Conservation (phyloP, 2,329 filamentous ascomycete genomes). For the Colletotrichum agaves region DNA sequence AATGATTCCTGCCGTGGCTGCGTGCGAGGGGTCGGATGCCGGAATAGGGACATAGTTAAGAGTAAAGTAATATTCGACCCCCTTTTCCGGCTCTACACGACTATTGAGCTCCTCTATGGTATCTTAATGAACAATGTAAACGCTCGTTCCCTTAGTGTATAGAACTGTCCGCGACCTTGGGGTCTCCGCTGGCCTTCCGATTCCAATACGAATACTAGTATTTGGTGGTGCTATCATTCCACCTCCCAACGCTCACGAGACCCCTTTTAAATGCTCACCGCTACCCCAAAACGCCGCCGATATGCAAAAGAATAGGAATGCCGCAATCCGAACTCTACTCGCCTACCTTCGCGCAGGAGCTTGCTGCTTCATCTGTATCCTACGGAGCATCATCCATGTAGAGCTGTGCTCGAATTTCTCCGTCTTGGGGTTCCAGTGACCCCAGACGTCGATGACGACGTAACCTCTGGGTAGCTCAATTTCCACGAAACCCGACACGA, state of each 20-base stretch:
- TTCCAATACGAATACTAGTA: background rate
- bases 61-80: background rate
- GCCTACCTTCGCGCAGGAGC: conserved; percentile 16
- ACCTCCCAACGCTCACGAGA: conserved; percentile 20
- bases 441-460: conserved; percentile 62
- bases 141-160: conserved; percentile 26
- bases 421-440: conserved; percentile 67
- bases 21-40: too few species aligned
- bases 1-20: too few species aligned
- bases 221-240: conserved; percentile 8
- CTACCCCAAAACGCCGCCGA: conserved; percentile 28
- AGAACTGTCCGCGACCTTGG: background rate
- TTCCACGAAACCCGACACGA: conserved; percentile 66
- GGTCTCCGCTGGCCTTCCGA: conserved; percentile 1
- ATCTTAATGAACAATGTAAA: conserved; percentile 27
- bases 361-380: conserved; percentile 39
- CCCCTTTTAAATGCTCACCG: conserved; percentile 18
- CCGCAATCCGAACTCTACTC: background rate
- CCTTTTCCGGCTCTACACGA: background rate
- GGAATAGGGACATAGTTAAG: background rate
- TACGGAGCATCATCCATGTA: conserved; percentile 28
- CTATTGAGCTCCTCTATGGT: conserved; percentile 30
- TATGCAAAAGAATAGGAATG: conserved; percentile 22
- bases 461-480: conserved; percentile 57
- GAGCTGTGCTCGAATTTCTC: conserved; percentile 50